Base-by-base conservation (phyloP, 371 early-diverging fungal species). In the Parasitella parasitica region DNA sequence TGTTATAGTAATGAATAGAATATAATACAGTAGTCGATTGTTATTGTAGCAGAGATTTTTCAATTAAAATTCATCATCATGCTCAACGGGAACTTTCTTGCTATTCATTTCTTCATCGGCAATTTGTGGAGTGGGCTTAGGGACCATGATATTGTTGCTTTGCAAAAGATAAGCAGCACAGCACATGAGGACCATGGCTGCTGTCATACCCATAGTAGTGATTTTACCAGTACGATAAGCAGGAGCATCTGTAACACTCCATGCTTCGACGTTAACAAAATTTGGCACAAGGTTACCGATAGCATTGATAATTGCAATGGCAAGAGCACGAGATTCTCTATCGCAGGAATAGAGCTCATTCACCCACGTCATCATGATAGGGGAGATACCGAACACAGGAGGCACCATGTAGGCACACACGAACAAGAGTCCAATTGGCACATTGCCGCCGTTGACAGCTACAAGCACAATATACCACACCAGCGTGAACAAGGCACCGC, bases 391-490 rank as follows among this genome's bases (percentile, higher is more conserved):
- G 46, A 66, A 73, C 13, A 76, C 64, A 28, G 68, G 76, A 15
- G 67, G 57, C 12, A 73, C 60, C 66, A 76, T 62, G 54, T 75
- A 73, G 24, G 69, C 71, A 38, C 71, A 69, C 7, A 68, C 71
- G 51, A 67, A 75, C 15, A 77, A 54, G n/a, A 73, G 59, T 4
- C 59, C 59, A 3, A 63, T 39, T 3, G 72, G 71, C 2, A 72
- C 58, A 32, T 77, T 57, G 11, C 76, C 78, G 2, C 68, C 73
- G 43, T 73, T 70, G 51, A 88, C 75, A 46, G 84, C 83, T 3
- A 82, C 82, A 11, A 88, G 75, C 22, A 90, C 34, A 57, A 86
- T 78, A 46, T 86, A 81, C 50, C 73, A 78, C 16, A 78, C 28
- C 18, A 78, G 58, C 11, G 74, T 69, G 62, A 72, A 73, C 1